Evolutionary conservation across 2,329 filamentous ascomycete species (phyloP).

Genomic region (Fusarium drepaniforme): DNA sequence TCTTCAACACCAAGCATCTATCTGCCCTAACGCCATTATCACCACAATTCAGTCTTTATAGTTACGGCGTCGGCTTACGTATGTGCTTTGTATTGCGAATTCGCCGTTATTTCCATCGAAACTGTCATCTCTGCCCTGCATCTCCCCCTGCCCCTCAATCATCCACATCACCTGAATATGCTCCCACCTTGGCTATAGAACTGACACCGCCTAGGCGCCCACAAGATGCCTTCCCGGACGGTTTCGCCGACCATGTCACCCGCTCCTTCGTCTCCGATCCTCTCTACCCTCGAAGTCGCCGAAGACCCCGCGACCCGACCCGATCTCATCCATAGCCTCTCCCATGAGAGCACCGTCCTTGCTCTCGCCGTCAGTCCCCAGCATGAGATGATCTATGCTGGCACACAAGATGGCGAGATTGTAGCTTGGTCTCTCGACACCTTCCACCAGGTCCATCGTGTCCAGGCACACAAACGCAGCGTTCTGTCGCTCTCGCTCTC

Average conservation of each 20-base stretch:
- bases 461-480: conserved; percentile 92
- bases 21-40: conserved; percentile 11
- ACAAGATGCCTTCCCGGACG: conserved; percentile 40
- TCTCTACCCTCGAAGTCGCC: conserved; percentile 40
- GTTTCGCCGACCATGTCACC: conserved; percentile 40
- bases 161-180: not conserved
- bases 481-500: conserved; percentile 89
- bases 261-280: conserved; percentile 37
- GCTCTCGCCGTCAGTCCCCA: conserved; percentile 84
- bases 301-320: conserved; percentile 56
- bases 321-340: conserved; percentile 79
- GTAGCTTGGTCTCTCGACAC: conserved; percentile 91
- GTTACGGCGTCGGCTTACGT: not conserved
- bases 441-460: conserved; percentile 81
- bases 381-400: conserved; percentile 86
- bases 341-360: conserved; percentile 84
- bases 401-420: conserved; percentile 94
- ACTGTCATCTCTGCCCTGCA: not conserved
- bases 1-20: conserved; percentile 1
- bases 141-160: conserved; percentile 21
- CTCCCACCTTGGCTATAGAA: not conserved
- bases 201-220: conserved; percentile 27
- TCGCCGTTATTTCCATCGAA: no score
- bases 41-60: not conserved
- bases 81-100: not conserved